Conservation (phyloP, 1,284 basidiomycete species). For the Agroathelia rolfsii region DNA sequence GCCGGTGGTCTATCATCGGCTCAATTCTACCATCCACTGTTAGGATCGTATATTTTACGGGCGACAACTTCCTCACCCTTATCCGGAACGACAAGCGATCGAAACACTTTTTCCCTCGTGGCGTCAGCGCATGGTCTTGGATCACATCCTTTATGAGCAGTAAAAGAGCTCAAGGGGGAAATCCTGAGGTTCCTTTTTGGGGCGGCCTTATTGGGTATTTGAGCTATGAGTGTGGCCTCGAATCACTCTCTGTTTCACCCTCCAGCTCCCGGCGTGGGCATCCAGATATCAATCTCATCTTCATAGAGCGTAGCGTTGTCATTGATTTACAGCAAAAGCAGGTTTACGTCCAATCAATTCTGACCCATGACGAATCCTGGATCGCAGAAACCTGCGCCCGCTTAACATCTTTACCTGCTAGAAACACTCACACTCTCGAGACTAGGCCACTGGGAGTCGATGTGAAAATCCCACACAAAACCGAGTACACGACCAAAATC, state of each 20-base stretch:
- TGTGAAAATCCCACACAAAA: slow-evolving; percentile 43
- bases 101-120: too few relatives aligned
- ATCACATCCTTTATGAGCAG: slow-evolving; percentile 54
- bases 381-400: slow-evolving; percentile 29
- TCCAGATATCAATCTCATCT: slow-evolving; percentile 63
- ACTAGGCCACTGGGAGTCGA: slow-evolving; percentile 17
- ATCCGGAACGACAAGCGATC: too few relatives aligned
- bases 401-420: slow-evolving; percentile 12
- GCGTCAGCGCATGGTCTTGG: too few relatives aligned
- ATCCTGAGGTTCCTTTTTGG: slow-evolving; percentile 59
- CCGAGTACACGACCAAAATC: slow-evolving; percentile 66
- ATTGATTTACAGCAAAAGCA: slow-evolving; percentile 41
- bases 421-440: slow-evolving; percentile 12
- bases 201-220: slow-evolving; percentile 65
- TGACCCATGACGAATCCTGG: slow-evolving; percentile 51
- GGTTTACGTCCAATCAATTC: slow-evolving; percentile 54
- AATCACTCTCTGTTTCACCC: slow-evolving; percentile 35
- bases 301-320: slow-evolving; percentile 67
- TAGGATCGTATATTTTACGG: slow-evolving; percentile 48
- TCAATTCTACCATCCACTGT: slow-evolving; percentile 40
- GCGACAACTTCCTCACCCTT: slow-evolving; percentile 37
- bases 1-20: slow-evolving; percentile 64
- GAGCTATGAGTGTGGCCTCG: slow-evolving; percentile 68
- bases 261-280: slow-evolving; percentile 26
- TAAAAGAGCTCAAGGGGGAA: slow-evolving; percentile 35